Base-by-base conservation (phyloP, 768 basidiomycete genomes). In the Termitomyces sp. region DNA sequence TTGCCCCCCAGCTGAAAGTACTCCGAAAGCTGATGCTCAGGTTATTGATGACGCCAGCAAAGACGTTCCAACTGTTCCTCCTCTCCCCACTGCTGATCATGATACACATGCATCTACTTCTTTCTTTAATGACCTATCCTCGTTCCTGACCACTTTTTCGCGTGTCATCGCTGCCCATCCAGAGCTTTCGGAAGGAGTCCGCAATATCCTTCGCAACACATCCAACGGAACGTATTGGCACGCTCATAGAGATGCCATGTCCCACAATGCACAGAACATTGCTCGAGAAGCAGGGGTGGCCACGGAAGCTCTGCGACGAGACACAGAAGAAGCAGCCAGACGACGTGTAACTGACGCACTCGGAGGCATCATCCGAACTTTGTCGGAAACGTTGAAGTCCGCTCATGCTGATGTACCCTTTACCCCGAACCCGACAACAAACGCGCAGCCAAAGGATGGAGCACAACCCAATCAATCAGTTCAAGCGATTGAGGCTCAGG, bases 191-290 rank as follows among this genome's bases (percentile, higher is more conserved):
- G 84, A 87, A 53, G 78, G 78, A 43, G 65, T 92, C 54, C 83
- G 81, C 54, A 84, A 80, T 63, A 79, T 92, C 34, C 66, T 83
- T 44, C 71, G 72, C 48, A 88, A 90, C 60, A 73, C 84, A 4
- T 73, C 77, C 5, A 80, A 73, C 49, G 89, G 88, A 22, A 73
- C 78, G 9, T 91, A 92, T 64, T 92, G 87, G 88, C 67, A 71
- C 35, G 67, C 76, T 28, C 86, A 89, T 62, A 80, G 84, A 46
- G 78, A 80, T 9, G 71, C 79, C 2, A 67, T 89, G 43, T 77
- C 82, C 8, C 78, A 80, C 21, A 80, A 83, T 19, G 83, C 82
- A 3, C 77, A 79, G 34, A 74, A 78, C 35, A 62, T 87, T 8
- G 74, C 78, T 15, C 80, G 77, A 51, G 71, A 71, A 45, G 74